Conservation (phyloP, 2,329 filamentous ascomycete species). For the Penicillium thymicola region DNA sequence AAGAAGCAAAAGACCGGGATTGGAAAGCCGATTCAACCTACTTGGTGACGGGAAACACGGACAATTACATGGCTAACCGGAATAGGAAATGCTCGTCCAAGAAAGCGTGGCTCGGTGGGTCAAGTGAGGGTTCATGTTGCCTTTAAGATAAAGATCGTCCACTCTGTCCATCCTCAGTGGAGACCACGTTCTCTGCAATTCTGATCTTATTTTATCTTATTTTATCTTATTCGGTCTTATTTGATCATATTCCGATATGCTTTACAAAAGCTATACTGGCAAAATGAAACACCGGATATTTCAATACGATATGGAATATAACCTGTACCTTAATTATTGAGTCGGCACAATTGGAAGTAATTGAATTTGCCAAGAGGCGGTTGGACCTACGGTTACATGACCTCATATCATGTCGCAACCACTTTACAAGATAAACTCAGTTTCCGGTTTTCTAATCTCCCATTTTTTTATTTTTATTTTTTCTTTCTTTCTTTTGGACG, state of each 20-base stretch:
- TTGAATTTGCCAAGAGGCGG: not conserved
- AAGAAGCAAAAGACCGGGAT: not conserved
- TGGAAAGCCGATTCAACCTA: not conserved
- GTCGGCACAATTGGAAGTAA: not conserved
- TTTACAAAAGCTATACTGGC: not conserved
- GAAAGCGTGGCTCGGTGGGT: not conserved
- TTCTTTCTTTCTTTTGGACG: not conserved
- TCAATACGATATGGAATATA: too few relatives aligned
- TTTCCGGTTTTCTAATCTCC: not conserved
- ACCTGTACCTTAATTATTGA: not conserved
- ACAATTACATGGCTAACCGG: not conserved
- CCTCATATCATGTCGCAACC: not conserved
- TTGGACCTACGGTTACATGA: not conserved
- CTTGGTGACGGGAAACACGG: too few relatives aligned
- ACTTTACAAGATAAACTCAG: not conserved
- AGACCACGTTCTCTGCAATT: not conserved
- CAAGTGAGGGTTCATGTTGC: not conserved
- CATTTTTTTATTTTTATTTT: too few relatives aligned
- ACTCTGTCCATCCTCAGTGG: not conserved
- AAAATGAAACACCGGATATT: not conserved
- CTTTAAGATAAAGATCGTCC: slow-evolving; percentile 1
- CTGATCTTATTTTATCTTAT: not conserved
- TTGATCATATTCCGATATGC: not conserved
- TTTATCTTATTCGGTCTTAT: not conserved
- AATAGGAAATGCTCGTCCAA: not conserved